Evolutionary conservation across 2,329 filamentous ascomycete species (phyloP).

Genomic region (Fusarium sp.): DNA sequence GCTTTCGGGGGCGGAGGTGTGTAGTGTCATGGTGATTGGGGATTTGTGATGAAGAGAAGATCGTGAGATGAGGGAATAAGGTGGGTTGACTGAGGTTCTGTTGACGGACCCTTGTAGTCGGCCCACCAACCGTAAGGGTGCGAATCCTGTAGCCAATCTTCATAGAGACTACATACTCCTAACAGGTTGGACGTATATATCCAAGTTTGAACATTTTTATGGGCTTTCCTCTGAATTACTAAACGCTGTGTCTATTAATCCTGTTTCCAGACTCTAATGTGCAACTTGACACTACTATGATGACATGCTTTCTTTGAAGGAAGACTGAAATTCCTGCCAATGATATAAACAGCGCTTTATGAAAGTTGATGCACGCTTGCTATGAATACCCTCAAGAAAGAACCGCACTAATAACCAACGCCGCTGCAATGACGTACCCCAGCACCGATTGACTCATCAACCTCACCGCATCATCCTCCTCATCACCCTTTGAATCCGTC

Average conservation of each 20-base stretch:
- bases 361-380: not conserved
- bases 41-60: not conserved
- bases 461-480: slow-evolving; percentile 17
- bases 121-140: slow-evolving; percentile 2
- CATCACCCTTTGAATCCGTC: slow-evolving; percentile 4
- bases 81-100: not conserved
- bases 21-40: not conserved
- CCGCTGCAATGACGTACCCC: slow-evolving; percentile 16
- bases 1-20: not conserved
- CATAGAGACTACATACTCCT: not conserved
- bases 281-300: rapidly evolving
- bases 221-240: rapidly evolving
- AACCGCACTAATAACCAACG: not conserved
- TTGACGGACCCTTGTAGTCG: not conserved
- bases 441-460: slow-evolving; percentile 1
- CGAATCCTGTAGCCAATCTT: not conserved
- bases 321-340: rapidly evolving
- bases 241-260: rapidly evolving
- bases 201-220: rapidly evolving
- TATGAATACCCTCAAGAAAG: not conserved
- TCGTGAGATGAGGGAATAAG: not conserved
- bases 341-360: not conserved
- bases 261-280: rapidly evolving
- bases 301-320: not conserved
- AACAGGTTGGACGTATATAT: not conserved